phyloP scores from a whole-genome alignment of 106 monocot genomes.

The Iris macrosiphon region DNA sequence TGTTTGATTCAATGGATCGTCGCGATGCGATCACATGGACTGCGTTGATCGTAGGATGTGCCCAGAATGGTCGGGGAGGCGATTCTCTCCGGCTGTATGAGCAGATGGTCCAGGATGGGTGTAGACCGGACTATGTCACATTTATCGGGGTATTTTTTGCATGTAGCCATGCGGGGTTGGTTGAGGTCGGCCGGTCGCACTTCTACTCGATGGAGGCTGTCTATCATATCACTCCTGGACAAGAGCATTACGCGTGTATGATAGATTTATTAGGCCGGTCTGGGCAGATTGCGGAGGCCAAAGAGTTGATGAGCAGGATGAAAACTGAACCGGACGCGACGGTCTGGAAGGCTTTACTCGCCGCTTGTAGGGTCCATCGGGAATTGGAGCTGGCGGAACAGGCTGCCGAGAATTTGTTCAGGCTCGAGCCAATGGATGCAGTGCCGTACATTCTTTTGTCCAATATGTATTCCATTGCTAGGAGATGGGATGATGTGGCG shows the following conservation, averaged over 20 bases:
- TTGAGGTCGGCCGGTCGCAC: constrained; percentile 21
- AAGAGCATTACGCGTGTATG: constrained; percentile 62
- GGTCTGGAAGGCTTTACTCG: constrained; percentile 54
- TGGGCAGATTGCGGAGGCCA: constrained; percentile 32
- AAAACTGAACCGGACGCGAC: constrained; percentile 18
- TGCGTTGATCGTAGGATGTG: constrained; percentile 46
- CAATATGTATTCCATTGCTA: constrained; percentile 34
- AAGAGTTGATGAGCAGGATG: constrained; percentile 15
- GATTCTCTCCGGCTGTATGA: constrained; percentile 37
- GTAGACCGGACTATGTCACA: constrained; percentile 46
- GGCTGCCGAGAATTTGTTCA: constrained; percentile 37
- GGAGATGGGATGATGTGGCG: constrained; percentile 36
- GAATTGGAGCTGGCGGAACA: constrained; percentile 29
- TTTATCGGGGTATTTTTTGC: constrained; percentile 59
- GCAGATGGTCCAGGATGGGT: constrained; percentile 17
- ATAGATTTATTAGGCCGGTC: constrained; percentile 47
- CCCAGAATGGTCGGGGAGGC: constrained; percentile 47
- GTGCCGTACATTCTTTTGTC: constrained; percentile 46
- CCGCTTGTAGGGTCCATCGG: constrained; percentile 37
- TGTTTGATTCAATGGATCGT: constrained; percentile 23
- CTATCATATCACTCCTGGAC: constrained; percentile 36
- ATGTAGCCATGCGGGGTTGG: constrained; percentile 60
- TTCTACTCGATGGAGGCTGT: constrained; percentile 42
- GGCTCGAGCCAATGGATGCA: constrained; percentile 29
- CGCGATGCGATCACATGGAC: constrained; percentile 47